Conservation (phyloP, 805 yeast genomes). For the Pichia nanzhaoensis region DNA sequence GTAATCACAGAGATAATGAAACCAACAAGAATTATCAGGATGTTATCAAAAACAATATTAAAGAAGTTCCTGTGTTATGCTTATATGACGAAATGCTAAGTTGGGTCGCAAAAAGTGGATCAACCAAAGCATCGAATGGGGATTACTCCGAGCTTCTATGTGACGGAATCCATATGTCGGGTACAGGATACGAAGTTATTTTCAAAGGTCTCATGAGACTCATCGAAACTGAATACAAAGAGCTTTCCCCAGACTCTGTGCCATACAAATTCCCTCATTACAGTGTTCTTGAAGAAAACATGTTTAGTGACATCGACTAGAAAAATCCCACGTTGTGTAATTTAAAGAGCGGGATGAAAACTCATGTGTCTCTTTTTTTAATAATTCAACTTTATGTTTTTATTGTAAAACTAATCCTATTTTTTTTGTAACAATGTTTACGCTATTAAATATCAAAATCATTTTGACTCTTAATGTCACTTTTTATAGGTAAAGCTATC, state of each 20-base stretch:
- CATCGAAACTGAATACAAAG: constrained; percentile 32
- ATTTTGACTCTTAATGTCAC: too few species aligned
- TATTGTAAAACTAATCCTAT: too few species aligned
- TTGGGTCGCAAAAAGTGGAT: constrained; percentile 1
- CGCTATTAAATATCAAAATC: too few species aligned
- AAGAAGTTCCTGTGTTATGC: constrained; percentile 34
- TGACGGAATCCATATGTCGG: constrained; percentile 44
- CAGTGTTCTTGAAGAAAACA: constrained; percentile 8
- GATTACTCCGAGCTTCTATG: constrained; percentile 20
- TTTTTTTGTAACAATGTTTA: too few species aligned
- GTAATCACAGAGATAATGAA: constrained; percentile 41
- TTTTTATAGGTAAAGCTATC: constrained; percentile 52
- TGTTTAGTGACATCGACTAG: constrained; percentile 2
- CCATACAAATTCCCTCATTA: constrained; percentile 21
- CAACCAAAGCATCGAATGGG: constrained; percentile 1
- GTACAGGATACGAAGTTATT: constrained; percentile 33
- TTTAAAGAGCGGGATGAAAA: too few species aligned
- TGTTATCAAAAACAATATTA: constrained; percentile 41
- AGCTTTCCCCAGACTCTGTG: constrained; percentile 17
- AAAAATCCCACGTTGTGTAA: too few species aligned
- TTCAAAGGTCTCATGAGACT: constrained; percentile 28
- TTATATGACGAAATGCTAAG: constrained; percentile 11
- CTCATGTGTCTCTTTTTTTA: background rate
- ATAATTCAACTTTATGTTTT: background rate
- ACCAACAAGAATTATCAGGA: constrained; percentile 44